Evolutionary conservation across 768 basidiomycete genomes (phyloP), one percentile per base, ranked within the genome.

Genomic region (Inosperma sp.): DNA sequence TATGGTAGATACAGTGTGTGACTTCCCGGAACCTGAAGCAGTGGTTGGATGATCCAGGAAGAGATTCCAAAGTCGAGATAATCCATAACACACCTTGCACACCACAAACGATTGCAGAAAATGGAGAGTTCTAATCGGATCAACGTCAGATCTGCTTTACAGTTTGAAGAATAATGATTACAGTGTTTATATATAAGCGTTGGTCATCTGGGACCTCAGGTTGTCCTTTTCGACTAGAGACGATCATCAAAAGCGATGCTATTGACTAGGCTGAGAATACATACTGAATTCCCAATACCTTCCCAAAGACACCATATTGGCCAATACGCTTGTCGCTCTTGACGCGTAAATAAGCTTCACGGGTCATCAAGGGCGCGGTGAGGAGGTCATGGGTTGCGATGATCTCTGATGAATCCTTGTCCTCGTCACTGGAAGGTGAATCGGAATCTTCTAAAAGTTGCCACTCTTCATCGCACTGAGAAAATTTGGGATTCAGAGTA

Each of bases 41-140:
- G n/a, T n/a, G n/a, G n/a, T 8, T 31, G n/a, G 30, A 8, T 31
- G 8, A n/a, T 8, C 30, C 30, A 31, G 8, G 17, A 5, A 21
- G 23, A 14, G 6, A 9, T 47, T 47, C n/a, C 26, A n/a, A 27
- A 1, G 0, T 17, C 22, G 17, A 12, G 5, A n/a, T n/a, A n/a
- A n/a, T n/a, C n/a, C n/a, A n/a, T 14, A 6, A 36, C 54, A 19
- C 42, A 69, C 73, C 76, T 68, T 88, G 86, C 0, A 86, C 85
- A 0, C 86, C 86, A 46, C 86, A 88, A 3, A 88, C 76, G n/a
- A 88, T 59, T 0, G 85, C 82, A 0, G 86, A 87, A 58, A 86
- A 83, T 0, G 86, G 86, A 0, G 86, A 74, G 59, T 86, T 88
- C 86, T 86, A 52, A 13, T 84, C 19, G 83, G 51, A 13, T 8